A percentile compares a stretch with the other conserved stretches of the same genome.
These are phyloP conservation scores for Penicillium sp. DNA, from an alignment of 2,329 filamentous ascomycete genomes.

Conservation along the genomic window DNA sequence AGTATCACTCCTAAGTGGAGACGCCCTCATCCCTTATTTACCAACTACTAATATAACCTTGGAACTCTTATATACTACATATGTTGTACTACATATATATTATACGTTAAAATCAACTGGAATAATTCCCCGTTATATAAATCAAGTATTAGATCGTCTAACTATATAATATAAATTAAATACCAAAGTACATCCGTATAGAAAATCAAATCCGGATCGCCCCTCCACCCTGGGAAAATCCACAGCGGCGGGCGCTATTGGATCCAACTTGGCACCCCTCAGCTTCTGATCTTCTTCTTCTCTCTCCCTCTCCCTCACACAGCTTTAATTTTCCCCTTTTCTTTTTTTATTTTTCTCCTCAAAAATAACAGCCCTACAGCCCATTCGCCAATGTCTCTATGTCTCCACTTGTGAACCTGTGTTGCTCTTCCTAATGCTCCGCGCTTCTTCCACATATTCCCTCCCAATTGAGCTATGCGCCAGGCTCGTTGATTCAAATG, in stretches of 20 bases:
- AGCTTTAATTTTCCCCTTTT: background rate
- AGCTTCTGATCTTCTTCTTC: conserved; percentile 14
- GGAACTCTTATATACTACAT: background rate
- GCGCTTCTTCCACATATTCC: background rate
- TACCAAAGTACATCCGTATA: too few relatives aligned
- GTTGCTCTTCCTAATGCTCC: background rate
- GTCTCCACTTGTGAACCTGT: background rate
- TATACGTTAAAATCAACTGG: background rate
- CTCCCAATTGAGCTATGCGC: conserved; percentile 8
- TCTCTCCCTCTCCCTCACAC: background rate
- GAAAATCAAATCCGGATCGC: conserved; percentile 8
- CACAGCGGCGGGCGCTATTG: conserved; percentile 10
- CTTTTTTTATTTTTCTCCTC: background rate
- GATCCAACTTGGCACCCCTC: conserved; percentile 19
- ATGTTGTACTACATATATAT: background rate
- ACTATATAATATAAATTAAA: background rate
- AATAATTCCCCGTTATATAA: background rate
- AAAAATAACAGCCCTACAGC: background rate
- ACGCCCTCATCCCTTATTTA: background rate
- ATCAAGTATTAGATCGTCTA: background rate
- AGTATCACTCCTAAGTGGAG: background rate
- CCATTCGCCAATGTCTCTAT: background rate
- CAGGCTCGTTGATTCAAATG: conserved; percentile 1
- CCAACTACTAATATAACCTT: background rate
- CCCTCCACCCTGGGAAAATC: conserved; percentile 8